Evolutionary conservation across 202 grass and related monocot genomes (phyloP), one percentile per base, ranked within the genome.

Genomic region (Setaria viridis): DNA sequence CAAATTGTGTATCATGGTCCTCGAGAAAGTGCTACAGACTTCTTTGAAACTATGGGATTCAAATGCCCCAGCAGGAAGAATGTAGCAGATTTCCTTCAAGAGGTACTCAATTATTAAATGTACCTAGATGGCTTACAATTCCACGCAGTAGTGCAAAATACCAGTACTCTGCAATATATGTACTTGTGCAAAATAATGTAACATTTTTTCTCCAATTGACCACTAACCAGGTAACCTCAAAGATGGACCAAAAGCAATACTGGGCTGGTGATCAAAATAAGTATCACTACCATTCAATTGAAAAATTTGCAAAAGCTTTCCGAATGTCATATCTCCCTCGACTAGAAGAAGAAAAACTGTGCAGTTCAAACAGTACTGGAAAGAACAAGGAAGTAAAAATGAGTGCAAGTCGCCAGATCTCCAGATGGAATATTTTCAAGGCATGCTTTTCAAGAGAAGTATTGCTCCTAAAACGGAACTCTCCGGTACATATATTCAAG

Each of bases 191-290:
- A 75, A 80, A 63, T 62, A 73, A 73, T 50, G 59, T n/a, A 77
- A 34, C 21, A 80, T 55, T 7, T 81, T 84, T 73, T 72, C 74
- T 67, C 48, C 42, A 67, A 57, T 81, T 81, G 63, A 2, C 56
- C 84, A 48, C 55, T 88, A 64, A 19, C 63, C 91, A 99, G 97
- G 94, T 99, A 72, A 99, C 85, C 72, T 99, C 97, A 49, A 88
- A 87, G 81, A 96, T 93, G 93, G 97, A 99, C 62, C 97, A 99
- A 91, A 86, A 91, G 85, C 97, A 96, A 86, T 99, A 99, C 81
- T 99, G 97, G 97, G 74, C 75, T 11, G 82, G 90, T 43, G 88
- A 86, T 62, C 82, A 90, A 74, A 86, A 79, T 69, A 86, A 91
- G 85, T 94, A 99, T 72, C 90, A 82, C 55, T 96, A 94, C 77